Base-by-base conservation (phyloP, 2,329 filamentous ascomycete genomes). In the Paecilomyces niveus region DNA sequence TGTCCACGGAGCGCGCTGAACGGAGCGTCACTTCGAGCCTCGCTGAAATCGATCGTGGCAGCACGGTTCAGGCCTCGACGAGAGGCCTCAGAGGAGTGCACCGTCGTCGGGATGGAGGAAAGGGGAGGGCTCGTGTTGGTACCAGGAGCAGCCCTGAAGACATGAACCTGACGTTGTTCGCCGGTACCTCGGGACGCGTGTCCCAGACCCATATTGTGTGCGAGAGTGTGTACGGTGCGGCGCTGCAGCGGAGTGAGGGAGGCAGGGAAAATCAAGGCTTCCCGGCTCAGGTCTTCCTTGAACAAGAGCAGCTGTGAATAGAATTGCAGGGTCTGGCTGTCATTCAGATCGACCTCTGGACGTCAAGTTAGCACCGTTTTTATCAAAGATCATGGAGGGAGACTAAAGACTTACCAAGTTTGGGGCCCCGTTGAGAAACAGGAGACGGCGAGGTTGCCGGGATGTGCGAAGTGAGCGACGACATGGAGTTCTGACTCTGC, bases 31-130 rank as follows among this genome's bases (percentile, higher is more conserved):
- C 88, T 89, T 57, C 89, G 84, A 55, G 89, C 85, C 62, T 92
- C 89, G 64, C 90, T 92, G 74, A 97, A 97, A 74, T 97, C 94
- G 64, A 95, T 96, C 1, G 94, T 97, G n/a, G 94, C 94, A 15
- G 94, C 92, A 62, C 94, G 88, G 77, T 92, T 96, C 35, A 99
- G 80, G 3, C 88, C 89, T 61, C 93, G 89, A 65, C 93, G 88
- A 66, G 91, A 87, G 58, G 89, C 85, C 63, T 96, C 90, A 55
- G 86, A 80, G 22, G 85, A 85, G 59, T 89, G 87, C 58, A 86
- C 86, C 1, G 84, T 81, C 62, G 72, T 79, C 67, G 80, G 87
- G 80, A 79, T 87, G 54, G 83, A 80, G n/a, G 81, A 79, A 71
- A 85, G 77, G 1, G 85, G 84, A 15, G 85, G 85, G 74, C 85